Percentiles rank a stretch among this genome's conserved stretches.
These are phyloP conservation scores for Hyaloscypha bicolor DNA, from an alignment of 495 filamentous ascomycete species.

Conservation along the genomic window DNA sequence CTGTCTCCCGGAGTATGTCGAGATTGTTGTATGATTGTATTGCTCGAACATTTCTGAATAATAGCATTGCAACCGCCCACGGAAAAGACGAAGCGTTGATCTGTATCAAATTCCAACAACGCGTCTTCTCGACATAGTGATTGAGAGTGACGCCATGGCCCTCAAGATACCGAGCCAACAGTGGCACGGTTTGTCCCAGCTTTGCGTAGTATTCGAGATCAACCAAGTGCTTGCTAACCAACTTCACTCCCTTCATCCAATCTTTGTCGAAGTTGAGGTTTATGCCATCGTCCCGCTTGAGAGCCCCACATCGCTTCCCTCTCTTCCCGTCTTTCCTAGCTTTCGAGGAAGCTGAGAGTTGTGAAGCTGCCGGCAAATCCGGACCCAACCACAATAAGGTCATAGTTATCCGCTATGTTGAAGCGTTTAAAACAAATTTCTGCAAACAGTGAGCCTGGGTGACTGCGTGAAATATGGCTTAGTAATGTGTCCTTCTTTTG, in stretches of 20 bases:
- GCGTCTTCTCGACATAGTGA: conserved; percentile 18
- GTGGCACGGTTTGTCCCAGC: neutral
- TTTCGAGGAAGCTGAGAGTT: neutral
- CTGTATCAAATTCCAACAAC: conserved; percentile 19
- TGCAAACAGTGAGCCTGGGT: neutral
- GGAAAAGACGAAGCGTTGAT: conserved; percentile 19
- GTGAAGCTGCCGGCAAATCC: conserved; percentile 20
- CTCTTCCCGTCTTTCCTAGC: neutral
- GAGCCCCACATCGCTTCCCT: neutral
- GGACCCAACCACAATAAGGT: conserved; percentile 18
- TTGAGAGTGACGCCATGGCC: conserved; percentile 15
- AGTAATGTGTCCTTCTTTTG: neutral
- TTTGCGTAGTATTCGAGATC: neutral
- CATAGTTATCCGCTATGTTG: conserved; percentile 3
- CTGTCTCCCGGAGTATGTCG: conserved; percentile 15
- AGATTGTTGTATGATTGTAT: neutral
- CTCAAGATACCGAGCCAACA: neutral
- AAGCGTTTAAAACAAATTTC: neutral
- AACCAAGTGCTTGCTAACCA: neutral
- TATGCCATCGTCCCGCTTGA: neutral
- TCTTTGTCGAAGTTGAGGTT: neutral
- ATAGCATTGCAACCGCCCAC: conserved; percentile 18
- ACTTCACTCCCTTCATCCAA: neutral
- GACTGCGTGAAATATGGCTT: no score
- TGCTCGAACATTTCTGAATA: conserved; percentile 15